These are phyloP conservation scores for Adansonia rubrostipa DNA, from an alignment of 441 rosid genomes.

Conservation along the genomic window DNA sequence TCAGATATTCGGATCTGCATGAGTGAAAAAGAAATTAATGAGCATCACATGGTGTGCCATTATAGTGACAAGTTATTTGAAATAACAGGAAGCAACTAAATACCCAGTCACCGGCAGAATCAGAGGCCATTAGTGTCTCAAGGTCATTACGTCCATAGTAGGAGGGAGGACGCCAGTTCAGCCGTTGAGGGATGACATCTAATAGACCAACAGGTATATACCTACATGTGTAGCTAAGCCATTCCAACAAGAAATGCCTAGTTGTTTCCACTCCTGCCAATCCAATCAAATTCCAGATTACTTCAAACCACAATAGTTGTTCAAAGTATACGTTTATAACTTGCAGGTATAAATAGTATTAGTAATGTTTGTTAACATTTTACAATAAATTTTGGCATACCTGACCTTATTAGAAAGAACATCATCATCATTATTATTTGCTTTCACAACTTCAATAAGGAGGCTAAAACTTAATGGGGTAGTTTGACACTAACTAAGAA, in stretches of 20 bases:
- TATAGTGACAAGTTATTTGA: too few species aligned
- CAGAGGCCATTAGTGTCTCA: slow-evolving; percentile 91
- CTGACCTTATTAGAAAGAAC: neutral
- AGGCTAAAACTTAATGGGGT: neutral
- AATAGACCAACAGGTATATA: slow-evolving; percentile 88
- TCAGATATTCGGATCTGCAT: slow-evolving; percentile 82
- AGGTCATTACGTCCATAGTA: slow-evolving; percentile 91
- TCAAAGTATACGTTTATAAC: neutral
- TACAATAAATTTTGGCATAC: neutral
- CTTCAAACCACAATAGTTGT: slow-evolving; percentile 8
- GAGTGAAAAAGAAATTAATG: slow-evolving; percentile 18
- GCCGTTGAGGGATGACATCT: slow-evolving; percentile 76
- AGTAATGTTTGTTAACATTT: neutral
- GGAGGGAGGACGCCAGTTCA: slow-evolving; percentile 95
- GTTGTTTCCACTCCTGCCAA: slow-evolving; percentile 86
- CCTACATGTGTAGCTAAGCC: slow-evolving; percentile 89
- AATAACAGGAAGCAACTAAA: neutral
- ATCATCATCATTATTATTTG: neutral
- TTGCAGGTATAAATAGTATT: neutral
- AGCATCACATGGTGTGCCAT: neutral
- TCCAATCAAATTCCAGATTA: slow-evolving; percentile 3
- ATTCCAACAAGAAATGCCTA: slow-evolving; percentile 91
- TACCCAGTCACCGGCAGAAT: slow-evolving; percentile 98
- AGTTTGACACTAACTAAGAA: neutral
- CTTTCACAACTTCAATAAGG: slow-evolving; percentile 2